phyloP scores from a whole-genome alignment of 2,329 filamentous ascomycete species.

The Passalora sequoiae region DNA sequence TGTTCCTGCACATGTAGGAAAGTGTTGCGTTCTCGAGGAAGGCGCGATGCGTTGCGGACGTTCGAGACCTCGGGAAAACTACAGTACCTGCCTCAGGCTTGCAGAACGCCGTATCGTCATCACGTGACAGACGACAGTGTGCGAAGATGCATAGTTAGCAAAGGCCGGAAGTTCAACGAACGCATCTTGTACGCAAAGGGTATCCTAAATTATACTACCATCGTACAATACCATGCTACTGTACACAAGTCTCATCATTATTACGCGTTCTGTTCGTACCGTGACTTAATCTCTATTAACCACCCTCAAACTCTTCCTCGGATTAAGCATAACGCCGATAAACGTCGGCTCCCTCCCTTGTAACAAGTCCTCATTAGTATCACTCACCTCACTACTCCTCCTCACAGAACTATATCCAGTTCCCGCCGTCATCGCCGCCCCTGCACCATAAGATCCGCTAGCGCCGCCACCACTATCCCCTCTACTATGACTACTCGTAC shows the following conservation, averaged over 20 bases:
- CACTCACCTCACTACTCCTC: conserved; percentile 44
- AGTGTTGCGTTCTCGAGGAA: no score
- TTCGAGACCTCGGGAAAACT: no score
- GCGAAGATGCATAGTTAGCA: background rate
- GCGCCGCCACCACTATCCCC: conserved; percentile 16
- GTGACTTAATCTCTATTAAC: conserved; percentile 20
- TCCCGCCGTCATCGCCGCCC: conserved; percentile 26
- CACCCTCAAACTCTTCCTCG: conserved; percentile 51
- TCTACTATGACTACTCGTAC: conserved; percentile 30
- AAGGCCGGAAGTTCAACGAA: background rate
- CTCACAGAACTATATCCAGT: conserved; percentile 28
- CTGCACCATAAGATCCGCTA: conserved; percentile 19
- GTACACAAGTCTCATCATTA: conserved; percentile 1
- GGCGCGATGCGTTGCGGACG: no score
- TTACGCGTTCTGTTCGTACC: background rate
- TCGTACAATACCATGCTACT: background rate
- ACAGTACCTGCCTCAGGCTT: no score
- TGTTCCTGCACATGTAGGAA: no score
- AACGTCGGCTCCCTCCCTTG: conserved; percentile 64
- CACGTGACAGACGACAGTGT: no score
- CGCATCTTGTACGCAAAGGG: background rate
- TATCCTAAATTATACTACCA: conserved; percentile 1
- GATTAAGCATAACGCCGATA: conserved; percentile 44
- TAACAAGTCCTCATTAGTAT: conserved; percentile 56
- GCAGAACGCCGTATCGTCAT: no score